These are phyloP conservation scores for Trichoderma sp. DNA, from an alignment of 2,329 filamentous ascomycete genomes.

Conservation along the genomic window DNA sequence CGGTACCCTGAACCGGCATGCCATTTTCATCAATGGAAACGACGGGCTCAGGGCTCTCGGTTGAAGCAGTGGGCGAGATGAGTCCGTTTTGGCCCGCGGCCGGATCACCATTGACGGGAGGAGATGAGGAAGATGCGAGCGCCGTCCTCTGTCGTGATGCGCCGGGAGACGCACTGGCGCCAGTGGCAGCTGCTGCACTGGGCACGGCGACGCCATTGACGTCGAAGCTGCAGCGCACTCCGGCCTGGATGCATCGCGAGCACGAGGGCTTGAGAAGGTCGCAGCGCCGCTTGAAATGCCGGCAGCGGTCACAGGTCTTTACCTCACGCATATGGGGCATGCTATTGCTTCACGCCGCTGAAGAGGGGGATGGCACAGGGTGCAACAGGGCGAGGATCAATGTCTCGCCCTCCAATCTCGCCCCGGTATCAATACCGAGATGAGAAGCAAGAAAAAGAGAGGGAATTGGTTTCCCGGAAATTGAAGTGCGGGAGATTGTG, in stretches of 20 bases:
- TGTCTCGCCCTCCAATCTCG: constrained; percentile 14
- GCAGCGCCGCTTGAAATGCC: constrained; percentile 44
- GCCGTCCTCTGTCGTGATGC: constrained; percentile 13
- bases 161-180: constrained; percentile 8
- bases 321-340: constrained; percentile 39
- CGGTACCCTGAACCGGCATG: constrained; percentile 11
- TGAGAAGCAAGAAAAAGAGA: not conserved
- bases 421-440: not conserved
- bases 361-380: not conserved
- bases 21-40: constrained; percentile 26
- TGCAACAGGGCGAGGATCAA: constrained; percentile 6
- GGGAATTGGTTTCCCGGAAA: not conserved
- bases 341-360: constrained; percentile 11
- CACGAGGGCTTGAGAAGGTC: constrained; percentile 43
- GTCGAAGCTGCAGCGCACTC: constrained; percentile 42
- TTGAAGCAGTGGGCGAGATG: constrained; percentile 39
- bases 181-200: constrained; percentile 24
- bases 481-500: not conserved
- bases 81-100: constrained; percentile 33
- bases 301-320: constrained; percentile 44
- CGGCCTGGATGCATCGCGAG: constrained; percentile 41
- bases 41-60: constrained; percentile 37
- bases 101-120: constrained; percentile 13
- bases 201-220: constrained; percentile 30
- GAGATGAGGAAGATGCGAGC: constrained; percentile 1